phyloP scores from a whole-genome alignment of 495 filamentous ascomycete species.

The Trypethelium eluteriae region DNA sequence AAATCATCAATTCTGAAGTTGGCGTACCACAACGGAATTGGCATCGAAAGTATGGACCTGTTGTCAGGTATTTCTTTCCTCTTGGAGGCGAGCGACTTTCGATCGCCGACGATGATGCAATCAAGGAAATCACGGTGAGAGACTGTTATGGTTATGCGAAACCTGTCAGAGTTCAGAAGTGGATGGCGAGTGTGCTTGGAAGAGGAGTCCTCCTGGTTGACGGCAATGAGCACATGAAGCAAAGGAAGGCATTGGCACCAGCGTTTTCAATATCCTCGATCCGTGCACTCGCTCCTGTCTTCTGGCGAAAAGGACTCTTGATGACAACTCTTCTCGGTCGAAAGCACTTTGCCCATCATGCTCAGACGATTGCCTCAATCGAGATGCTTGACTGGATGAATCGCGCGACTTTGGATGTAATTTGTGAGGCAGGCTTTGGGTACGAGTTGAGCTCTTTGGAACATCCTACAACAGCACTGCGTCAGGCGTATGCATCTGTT shows the following conservation, averaged over 20 bases:
- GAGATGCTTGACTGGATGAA: conserved; percentile 61
- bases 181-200: conserved; percentile 61
- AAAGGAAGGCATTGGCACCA: conserved; percentile 72
- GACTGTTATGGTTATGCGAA: conserved; percentile 54
- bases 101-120: conserved; percentile 39
- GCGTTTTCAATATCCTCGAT: conserved; percentile 83
- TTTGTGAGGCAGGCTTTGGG: conserved; percentile 73
- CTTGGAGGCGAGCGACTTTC: conserved; percentile 41
- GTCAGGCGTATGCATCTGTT: conserved; percentile 52
- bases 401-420: conserved; percentile 80
- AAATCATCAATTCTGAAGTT: conserved; percentile 36
- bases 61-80: conserved; percentile 42
- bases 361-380: conserved; percentile 39
- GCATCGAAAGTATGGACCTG: conserved; percentile 38
- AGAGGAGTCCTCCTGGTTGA: conserved; percentile 74
- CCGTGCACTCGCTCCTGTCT: conserved; percentile 75
- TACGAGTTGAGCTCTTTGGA: conserved; percentile 67
- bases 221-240: conserved; percentile 74
- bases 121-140: conserved; percentile 45
- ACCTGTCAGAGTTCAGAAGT: conserved; percentile 51
- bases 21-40: conserved; percentile 39
- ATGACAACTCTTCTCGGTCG: conserved; percentile 26
- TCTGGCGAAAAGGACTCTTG: conserved; percentile 61
- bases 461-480: conserved; percentile 57
- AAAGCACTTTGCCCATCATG: conserved; percentile 21